A percentile compares a stretch with the other conserved stretches of the same genome.
These are phyloP conservation scores for Metschnikowia sp. DNA, from an alignment of 805 yeast species.

Conservation along the genomic window DNA sequence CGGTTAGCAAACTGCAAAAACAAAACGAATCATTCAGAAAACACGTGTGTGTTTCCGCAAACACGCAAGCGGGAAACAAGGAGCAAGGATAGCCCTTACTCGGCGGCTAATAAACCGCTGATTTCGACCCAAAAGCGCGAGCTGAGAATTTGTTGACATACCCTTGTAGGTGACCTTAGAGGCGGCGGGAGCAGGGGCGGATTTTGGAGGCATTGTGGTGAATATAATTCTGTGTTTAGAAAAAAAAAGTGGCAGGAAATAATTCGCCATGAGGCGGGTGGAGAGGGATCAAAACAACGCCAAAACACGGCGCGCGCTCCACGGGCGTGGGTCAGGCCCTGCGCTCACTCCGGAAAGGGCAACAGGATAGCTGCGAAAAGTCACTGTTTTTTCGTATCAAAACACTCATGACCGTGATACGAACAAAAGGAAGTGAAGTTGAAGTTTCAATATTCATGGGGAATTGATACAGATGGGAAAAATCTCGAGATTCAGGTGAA, in stretches of 20 bases:
- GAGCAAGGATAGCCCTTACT: not conserved
- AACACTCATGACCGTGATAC: no score
- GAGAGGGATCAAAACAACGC: slow-evolving; percentile 10
- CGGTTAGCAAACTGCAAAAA: not conserved
- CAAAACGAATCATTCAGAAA: not conserved
- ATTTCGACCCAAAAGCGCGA: not conserved
- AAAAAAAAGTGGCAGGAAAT: slow-evolving; percentile 8
- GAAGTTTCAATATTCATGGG: no score
- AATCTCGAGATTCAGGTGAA: no score
- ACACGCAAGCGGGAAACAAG: slow-evolving; percentile 4
- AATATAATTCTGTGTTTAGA: not conserved
- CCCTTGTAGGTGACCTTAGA: slow-evolving; percentile 17
- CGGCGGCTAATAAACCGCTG: slow-evolving; percentile 1
- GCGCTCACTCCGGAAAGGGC: not conserved
- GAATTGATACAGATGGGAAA: no score
- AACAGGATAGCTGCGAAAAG: not conserved
- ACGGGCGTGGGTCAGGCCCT: not conserved
- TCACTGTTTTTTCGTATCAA: no score
- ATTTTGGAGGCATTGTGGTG: slow-evolving; percentile 16
- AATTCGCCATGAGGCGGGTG: slow-evolving; percentile 4
- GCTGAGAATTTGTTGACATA: slow-evolving; percentile 2
- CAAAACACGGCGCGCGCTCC: slow-evolving; percentile 9
- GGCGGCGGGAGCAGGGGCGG: slow-evolving; percentile 11
- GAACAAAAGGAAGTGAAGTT: no score
- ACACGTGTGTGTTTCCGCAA: slow-evolving; percentile 3